Percentiles rank a stretch among this genome's conserved stretches.
Conservation (phyloP, 495 filamentous ascomycete species). For the Trichoderma erinaceum region DNA sequence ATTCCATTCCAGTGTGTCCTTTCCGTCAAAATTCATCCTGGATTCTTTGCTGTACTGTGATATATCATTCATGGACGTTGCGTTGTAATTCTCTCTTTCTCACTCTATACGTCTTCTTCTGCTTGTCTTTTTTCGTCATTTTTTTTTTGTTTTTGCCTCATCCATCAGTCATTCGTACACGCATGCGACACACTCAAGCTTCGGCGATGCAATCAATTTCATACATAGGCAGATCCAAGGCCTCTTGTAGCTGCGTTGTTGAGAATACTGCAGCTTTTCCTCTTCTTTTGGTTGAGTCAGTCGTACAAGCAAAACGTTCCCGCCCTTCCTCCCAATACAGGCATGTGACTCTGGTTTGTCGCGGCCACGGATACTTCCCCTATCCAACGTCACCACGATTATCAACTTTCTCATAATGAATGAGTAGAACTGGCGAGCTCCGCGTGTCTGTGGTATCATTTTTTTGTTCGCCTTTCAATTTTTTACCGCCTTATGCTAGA, state of each 20-base stretch:
- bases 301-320: not conserved
- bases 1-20: not conserved
- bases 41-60: not conserved
- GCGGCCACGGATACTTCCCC: not conserved
- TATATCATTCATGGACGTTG: not conserved
- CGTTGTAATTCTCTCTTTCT: not conserved
- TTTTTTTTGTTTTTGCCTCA: not conserved
- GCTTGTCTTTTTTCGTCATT: not conserved
- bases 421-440: not conserved
- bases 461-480: not conserved
- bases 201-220: not conserved
- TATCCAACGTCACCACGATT: not conserved
- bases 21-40: slow-evolving; percentile 1
- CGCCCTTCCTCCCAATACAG: not conserved
- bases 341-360: not conserved
- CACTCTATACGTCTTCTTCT: not conserved
- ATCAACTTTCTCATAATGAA: not conserved
- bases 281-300: not conserved
- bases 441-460: not conserved
- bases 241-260: not conserved
- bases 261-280: not conserved
- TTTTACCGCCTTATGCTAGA: not conserved
- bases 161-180: not conserved
- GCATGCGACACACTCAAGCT: not conserved
- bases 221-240: not conserved